Base-by-base conservation (phyloP, 306 rosid genomes). In the Cyclanthera cordifolia region DNA sequence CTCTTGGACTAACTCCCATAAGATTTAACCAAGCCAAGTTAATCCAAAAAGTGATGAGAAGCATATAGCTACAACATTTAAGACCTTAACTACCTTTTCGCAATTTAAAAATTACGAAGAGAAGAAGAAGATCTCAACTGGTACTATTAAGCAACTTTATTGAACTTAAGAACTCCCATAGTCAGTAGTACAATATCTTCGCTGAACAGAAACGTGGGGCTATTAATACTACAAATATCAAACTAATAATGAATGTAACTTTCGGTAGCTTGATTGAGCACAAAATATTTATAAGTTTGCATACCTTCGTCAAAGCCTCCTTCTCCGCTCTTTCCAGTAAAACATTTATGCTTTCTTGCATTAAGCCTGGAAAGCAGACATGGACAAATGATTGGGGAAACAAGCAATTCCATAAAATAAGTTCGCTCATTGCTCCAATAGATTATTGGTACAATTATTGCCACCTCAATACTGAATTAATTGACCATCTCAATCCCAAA, bases 261-360 rank as follows among this genome's bases (percentile, higher is more conserved):
- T 34, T 27, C 8, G 53, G 41, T 52, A 25, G 30, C 13, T 28
- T 14, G 71, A 77, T 50, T 34, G 71, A 63, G 48, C 72, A 63
- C 8, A 58, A 54, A 76, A 24, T 60, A 20, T 58, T 46, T 72
- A 28, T 20, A 34, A 64, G 14, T 75, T 55, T 55, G 49, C 64
- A 74, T 85, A 93, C 98, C 96, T 88, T 93, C 51, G 81, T 34
- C 12, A 93, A 83, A 53, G 89, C 81, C 87, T 89, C 95, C 77
- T 86, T 85, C 79, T 93, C 98, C 79, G 82, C 75, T 81, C 80
- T 89, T 72, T 82, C 85, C 76, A 93, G 68, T 46, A 89, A 76
- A 60, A 76, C 73, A 70, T 77, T 64, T 39, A 93, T 78, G 6
- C 90, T 91, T 75, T 86, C 95, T 61, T 17, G 69, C 77, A 81